Percentiles rank a stretch among this genome's conserved stretches.
Evolutionary conservation across 345 rosid species (phyloP).

Genomic region (Citrus glauca): DNA sequence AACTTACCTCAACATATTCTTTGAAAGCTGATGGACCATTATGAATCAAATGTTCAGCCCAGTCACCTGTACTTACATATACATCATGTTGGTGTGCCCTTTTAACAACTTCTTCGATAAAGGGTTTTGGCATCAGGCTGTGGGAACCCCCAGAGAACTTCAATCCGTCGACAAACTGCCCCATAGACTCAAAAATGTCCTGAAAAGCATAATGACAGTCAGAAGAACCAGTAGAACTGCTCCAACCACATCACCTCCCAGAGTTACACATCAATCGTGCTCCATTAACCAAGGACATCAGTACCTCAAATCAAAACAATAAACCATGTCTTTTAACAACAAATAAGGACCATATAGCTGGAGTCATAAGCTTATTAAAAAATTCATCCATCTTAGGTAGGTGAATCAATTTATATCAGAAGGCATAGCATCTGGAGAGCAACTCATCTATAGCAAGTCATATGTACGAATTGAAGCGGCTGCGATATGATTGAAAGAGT

Average conservation of each 20-base stretch:
- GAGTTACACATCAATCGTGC: not conserved
- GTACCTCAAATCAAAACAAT: not conserved
- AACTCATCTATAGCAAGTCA: too few relatives aligned
- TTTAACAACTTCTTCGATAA: constrained; percentile 57
- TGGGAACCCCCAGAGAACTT: constrained; percentile 87
- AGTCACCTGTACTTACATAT: constrained; percentile 87
- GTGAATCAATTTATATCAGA: not conserved
- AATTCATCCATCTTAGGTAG: not conserved
- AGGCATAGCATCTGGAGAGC: too few relatives aligned
- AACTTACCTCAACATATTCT: constrained; percentile 65
- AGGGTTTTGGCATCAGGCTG: constrained; percentile 74
- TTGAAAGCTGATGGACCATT: constrained; percentile 75
- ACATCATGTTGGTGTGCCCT: constrained; percentile 77
- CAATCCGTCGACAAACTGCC: constrained; percentile 82
- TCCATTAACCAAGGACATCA: not conserved
- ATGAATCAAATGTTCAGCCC: constrained; percentile 80
- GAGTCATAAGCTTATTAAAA: not conserved
- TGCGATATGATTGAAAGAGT: too few relatives aligned
- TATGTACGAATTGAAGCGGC: too few relatives aligned
- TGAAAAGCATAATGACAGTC: constrained; percentile 15
- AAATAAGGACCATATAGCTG: not conserved
- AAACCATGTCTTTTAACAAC: not conserved
- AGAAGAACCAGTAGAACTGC: not conserved
- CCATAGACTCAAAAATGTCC: constrained; percentile 86
- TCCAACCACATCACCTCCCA: not conserved